phyloP scores from a whole-genome alignment of 2,329 filamentous ascomycete species.

The Cercospora sojina region DNA sequence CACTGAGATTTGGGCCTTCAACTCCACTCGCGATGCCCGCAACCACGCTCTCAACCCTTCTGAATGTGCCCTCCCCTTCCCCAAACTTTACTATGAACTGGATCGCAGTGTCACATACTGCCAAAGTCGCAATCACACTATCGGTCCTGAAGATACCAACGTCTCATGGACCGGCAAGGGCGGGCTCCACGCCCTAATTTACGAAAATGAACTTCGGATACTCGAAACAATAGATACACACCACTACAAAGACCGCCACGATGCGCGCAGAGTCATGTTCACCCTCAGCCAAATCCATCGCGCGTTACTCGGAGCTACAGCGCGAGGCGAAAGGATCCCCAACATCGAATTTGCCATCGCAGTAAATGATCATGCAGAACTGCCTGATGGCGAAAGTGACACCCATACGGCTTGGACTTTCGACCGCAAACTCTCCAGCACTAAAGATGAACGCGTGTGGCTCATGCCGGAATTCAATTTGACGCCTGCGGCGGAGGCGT shows the following conservation, averaged over 20 bases:
- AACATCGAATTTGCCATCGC: slow-evolving; percentile 51
- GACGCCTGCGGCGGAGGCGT: slow-evolving; percentile 31
- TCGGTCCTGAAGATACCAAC: slow-evolving; percentile 22
- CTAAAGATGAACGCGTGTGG: slow-evolving; percentile 44
- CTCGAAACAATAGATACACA: slow-evolving; percentile 26
- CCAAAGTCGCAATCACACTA: slow-evolving; percentile 17
- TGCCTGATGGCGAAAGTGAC: slow-evolving; percentile 12
- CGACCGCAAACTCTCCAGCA: slow-evolving; percentile 24
- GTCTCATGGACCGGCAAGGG: slow-evolving; percentile 22
- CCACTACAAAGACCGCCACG: slow-evolving; percentile 24
- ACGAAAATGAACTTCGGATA: slow-evolving; percentile 31
- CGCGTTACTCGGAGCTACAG: slow-evolving; percentile 42
- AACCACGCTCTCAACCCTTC: background rate
- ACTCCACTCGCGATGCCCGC: slow-evolving; percentile 3
- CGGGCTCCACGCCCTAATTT: slow-evolving; percentile 26
- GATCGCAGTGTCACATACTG: slow-evolving; percentile 27
- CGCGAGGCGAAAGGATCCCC: slow-evolving; percentile 41
- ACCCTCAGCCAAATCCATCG: slow-evolving; percentile 48
- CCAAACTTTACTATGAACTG: slow-evolving; percentile 32
- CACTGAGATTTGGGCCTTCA: background rate
- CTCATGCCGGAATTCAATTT: slow-evolving; percentile 53
- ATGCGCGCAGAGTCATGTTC: slow-evolving; percentile 30
- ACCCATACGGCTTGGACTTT: slow-evolving; percentile 28
- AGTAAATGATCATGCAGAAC: slow-evolving; percentile 44
- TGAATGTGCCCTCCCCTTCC: slow-evolving; percentile 32